phyloP scores from a whole-genome alignment of 768 basidiomycete species.

The Mrakia hoshinonis region DNA sequence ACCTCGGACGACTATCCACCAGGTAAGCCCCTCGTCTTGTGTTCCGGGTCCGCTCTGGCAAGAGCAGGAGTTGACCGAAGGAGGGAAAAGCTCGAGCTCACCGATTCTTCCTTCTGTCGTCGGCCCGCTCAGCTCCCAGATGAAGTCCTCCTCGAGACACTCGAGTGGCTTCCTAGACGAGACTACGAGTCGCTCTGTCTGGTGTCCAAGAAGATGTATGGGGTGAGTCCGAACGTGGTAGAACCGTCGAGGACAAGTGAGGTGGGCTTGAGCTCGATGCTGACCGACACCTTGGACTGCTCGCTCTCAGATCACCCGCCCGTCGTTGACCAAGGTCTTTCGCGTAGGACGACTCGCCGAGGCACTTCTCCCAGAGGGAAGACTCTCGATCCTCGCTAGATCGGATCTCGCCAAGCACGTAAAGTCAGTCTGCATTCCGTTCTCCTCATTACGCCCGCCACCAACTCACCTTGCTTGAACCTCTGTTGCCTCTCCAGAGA shows the following conservation, averaged over 20 bases:
- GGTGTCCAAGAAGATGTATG: not conserved
- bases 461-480: not conserved
- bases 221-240: not conserved
- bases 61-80: no score
- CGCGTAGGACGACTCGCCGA: not conserved
- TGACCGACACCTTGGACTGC: not conserved
- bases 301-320: not conserved
- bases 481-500: not conserved
- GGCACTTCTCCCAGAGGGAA: not conserved
- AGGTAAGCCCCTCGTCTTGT: no score
- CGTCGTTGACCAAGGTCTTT: not conserved
- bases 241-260: not conserved
- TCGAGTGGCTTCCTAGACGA: not conserved
- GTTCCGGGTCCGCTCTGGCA: no score
- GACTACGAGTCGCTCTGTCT: not conserved
- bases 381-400: not conserved
- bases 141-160: not conserved
- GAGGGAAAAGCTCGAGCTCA: not conserved
- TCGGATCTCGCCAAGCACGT: not conserved
- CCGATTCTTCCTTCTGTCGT: not conserved
- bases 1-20: no score
- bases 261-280: conserved; percentile 6
- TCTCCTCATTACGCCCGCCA: not conserved
- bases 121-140: not conserved
- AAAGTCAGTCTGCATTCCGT: not conserved